Conservation (phyloP, 2,329 filamentous ascomycete species). For the Davidsoniella neocaledoniae region DNA sequence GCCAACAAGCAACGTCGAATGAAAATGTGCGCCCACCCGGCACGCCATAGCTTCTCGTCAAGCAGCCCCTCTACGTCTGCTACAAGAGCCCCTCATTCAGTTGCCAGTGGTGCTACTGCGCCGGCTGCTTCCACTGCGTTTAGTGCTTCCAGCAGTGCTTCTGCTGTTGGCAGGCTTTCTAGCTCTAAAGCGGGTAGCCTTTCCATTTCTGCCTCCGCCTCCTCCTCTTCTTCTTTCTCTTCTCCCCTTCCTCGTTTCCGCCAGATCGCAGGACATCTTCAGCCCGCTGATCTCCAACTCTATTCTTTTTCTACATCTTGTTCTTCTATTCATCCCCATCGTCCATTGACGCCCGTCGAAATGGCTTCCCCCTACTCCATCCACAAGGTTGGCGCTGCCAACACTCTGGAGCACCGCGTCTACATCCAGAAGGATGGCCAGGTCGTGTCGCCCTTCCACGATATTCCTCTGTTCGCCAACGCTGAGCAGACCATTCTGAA, state of each 20-base stretch:
- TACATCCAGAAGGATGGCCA: constrained; percentile 97
- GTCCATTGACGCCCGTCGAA: constrained; percentile 19
- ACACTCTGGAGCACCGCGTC: constrained; percentile 94
- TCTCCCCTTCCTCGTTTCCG: constrained; percentile 10
- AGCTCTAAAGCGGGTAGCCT: background rate
- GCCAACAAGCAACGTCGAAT: constrained; percentile 2
- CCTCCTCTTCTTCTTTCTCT: constrained; percentile 9
- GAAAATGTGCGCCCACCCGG: constrained; percentile 1
- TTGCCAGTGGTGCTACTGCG: constrained; percentile 1
- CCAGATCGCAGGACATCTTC: constrained; percentile 12
- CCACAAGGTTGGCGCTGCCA: constrained; percentile 75
- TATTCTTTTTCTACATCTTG: constrained; percentile 4
- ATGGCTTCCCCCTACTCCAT: constrained; percentile 54
- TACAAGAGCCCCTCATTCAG: constrained; percentile 9
- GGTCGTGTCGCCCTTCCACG: constrained; percentile 90
- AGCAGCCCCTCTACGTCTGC: background rate
- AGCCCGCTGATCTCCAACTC: background rate
- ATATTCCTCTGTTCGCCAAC: constrained; percentile 96
- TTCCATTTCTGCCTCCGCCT: background rate
- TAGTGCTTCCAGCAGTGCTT: constrained; percentile 2
- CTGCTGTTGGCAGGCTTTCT: background rate
- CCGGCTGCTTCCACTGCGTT: background rate
- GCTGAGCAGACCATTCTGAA: constrained; percentile 89
- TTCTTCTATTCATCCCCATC: constrained; percentile 12
- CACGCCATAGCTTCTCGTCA: constrained; percentile 9